Base-by-base conservation (phyloP, 2,329 filamentous ascomycete genomes). In the Trichoderma sp. region DNA sequence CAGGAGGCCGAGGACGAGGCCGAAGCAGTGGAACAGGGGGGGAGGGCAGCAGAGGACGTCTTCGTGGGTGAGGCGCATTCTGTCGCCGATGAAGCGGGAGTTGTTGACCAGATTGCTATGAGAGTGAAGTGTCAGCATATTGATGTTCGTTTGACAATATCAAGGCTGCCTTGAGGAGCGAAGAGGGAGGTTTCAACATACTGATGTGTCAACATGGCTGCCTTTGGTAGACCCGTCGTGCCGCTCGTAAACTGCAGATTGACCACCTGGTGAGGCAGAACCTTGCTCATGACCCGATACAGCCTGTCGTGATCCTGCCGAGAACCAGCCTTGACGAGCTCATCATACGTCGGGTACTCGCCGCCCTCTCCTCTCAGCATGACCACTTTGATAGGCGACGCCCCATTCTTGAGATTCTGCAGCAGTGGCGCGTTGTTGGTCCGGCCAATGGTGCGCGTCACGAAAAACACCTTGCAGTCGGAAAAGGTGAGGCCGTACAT, bases 21-120 rank as follows among this genome's bases (percentile, higher is more conserved):
- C 91, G 73, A 94, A 94, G 79, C 90, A 94, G 79, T 95, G 92
- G 80, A 95, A 95, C 3, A 95, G 82, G 0, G 92, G 91, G 0
- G 91, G 91, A 3, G 91, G 91, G 74, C 91, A 95, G 79, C 91
- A 94, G 12, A 95, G 81, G 7, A 88, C 80, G 72, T 93, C 90
- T 52, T 81, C 79, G 3, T 84, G 78, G 0, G 85, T 87, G 17
- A 94, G 81, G 6, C 85, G 82, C 88, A 93, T 90, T 50, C 90
- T 85, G 75, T 92, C 89, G 62, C 90, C 90, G 57, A 90, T 88
- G 77, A 90, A 90, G 34, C 87, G 84, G 7, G 86, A 83, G 74
- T 90, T 90, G 74, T 90, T 90, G 66, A 87, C 80, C 69, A 86
- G 78, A 70, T 85, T 86, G 71, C 80, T 87, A 24, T 19, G 57